Base-by-base conservation (phyloP, 2,329 filamentous ascomycete species). In the Aspergillus unguis region DNA sequence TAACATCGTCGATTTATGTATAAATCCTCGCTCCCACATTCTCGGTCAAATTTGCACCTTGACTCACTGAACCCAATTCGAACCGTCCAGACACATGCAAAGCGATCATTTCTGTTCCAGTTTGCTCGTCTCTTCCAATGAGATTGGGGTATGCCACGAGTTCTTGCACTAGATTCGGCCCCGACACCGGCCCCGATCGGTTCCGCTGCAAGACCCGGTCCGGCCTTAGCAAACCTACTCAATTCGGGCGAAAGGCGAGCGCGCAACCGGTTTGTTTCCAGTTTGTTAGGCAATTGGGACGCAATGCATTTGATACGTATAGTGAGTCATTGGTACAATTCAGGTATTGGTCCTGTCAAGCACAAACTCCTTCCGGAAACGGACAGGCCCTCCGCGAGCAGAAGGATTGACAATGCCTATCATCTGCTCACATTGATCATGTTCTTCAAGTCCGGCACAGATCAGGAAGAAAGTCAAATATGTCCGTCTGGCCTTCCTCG, bases 391-490 rank as follows among this genome's bases (percentile, higher is more conserved):
- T 17, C 17, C 17, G 17, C 17, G 17, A 17, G 17, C 17, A 17
- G 17, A 17, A 1, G 17, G 17, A 17, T 17, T 17, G 17, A 17
- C 27, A 44, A 49, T 42, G 46, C 46, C 42, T 10, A n/a, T 33
- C 25, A 38, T 38, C 8, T 2, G 6, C 25, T 38, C 17, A 38
- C 9, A 3, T n/a, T 38, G 36, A 38, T 38, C 36, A 38, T 23
- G 25, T 23, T 25, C 25, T 23, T 47, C 35, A 45, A 35, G 25
- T 37, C 55, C 33, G 66, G 64, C 41, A 68, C 57, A 29, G 62
- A 64, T 64, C 64, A 17, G 67, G 68, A 29, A 70, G 53, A 50
- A 70, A 70, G 48, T 70, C 68, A 54, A 70, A 70, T 17, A 70
- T 63, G 48, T 70, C 68, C 29, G 66, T 68, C 50, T 70, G 68